phyloP scores from a whole-genome alignment of 176 grass and related monocot species.

The Zizania latifolia region DNA sequence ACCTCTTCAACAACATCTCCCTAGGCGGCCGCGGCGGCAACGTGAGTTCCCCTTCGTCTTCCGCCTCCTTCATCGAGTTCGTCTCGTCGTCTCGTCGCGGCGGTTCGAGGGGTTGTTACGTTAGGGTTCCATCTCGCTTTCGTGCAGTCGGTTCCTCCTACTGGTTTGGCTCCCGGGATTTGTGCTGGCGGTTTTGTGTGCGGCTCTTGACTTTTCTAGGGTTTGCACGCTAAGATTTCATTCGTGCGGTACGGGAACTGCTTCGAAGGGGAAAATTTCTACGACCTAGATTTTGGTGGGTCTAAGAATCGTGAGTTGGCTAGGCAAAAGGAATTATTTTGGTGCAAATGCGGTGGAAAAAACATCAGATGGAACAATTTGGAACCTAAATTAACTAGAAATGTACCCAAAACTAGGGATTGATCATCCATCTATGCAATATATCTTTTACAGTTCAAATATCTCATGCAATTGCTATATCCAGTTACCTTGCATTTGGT shows the following conservation, averaged over 20 bases:
- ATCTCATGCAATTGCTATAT: background rate
- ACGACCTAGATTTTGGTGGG: background rate
- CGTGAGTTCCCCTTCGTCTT: constrained; percentile 30
- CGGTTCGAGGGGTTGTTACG: background rate
- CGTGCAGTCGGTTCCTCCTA: background rate
- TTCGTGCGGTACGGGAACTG: background rate
- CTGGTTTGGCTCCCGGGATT: background rate
- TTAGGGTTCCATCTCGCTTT: background rate
- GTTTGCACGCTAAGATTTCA: constrained; percentile 16
- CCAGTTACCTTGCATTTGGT: background rate
- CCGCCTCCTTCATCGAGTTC: background rate
- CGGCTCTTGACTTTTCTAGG: background rate
- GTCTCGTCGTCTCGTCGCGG: background rate
- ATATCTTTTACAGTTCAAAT: background rate
- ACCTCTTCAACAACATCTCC: constrained; percentile 66
- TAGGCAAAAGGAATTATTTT: background rate
- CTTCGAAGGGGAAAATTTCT: background rate
- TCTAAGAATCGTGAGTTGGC: background rate
- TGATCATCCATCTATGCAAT: background rate
- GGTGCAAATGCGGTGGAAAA: background rate
- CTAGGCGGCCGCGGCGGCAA: constrained; percentile 77
- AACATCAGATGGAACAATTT: background rate
- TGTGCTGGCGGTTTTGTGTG: background rate
- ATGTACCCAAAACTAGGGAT: background rate
- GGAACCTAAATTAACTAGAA: background rate